phyloP scores from a whole-genome alignment of 306 rosid species.

The Glycine tomentella region DNA sequence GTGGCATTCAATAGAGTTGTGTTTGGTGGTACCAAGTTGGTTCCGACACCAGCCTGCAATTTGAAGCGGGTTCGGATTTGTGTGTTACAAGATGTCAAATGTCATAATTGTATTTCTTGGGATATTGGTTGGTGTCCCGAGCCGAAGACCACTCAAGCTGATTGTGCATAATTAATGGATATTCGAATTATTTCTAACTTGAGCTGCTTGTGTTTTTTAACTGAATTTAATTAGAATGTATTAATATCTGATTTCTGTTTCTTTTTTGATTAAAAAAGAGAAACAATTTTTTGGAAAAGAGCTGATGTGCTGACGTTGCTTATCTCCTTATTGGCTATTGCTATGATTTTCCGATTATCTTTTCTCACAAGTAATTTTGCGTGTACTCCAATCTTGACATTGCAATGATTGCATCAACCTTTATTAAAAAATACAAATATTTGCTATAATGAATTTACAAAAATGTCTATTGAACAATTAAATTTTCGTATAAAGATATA shows the following conservation, averaged over 20 bases:
- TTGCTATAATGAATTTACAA: background rate
- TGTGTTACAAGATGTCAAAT: too few relatives aligned
- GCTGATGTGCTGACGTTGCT: background rate
- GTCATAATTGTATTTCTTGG: too few relatives aligned
- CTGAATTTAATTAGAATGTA: too few relatives aligned
- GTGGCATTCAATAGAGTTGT: background rate
- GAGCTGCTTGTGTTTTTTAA: too few relatives aligned
- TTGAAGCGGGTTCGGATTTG: background rate
- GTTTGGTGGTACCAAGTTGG: background rate
- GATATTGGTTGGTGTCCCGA: background rate
- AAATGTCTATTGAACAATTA: background rate
- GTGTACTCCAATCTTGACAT: background rate
- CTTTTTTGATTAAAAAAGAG: background rate
- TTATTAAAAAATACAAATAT: background rate
- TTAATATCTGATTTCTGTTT: background rate
- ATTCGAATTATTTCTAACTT: background rate
- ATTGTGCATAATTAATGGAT: background rate
- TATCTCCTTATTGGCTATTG: background rate
- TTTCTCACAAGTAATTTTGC: background rate
- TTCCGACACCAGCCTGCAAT: background rate
- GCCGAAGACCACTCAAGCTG: too few relatives aligned
- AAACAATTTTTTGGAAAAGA: background rate
- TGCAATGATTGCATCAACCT: background rate
- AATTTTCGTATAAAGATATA: background rate
- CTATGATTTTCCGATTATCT: background rate